Evolutionary conservation across 2,329 filamentous ascomycete genomes (phyloP), one percentile per base, ranked within the genome.

Genomic region (Exophiala sp.): DNA sequence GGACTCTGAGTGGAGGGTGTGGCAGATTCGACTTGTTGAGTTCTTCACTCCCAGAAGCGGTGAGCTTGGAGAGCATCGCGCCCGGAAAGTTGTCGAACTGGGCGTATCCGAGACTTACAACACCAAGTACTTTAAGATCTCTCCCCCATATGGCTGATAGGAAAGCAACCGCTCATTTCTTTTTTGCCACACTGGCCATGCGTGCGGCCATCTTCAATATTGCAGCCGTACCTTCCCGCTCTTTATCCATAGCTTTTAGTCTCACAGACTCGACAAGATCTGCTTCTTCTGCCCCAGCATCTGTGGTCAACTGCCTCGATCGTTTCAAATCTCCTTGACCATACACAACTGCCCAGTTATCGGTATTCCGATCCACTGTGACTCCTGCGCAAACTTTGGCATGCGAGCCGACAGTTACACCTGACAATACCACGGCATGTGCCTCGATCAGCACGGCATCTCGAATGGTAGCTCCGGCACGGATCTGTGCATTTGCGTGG

Each of bases 301-400:
- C 46, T 33, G 35, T 20, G n/a, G 3, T 14, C 12, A 20, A n/a
- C 14, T 52, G 57, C 21, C 61, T 60, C 32, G 68, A 63, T 60
- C 72, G 65, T 14, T 68, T 69, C 40, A 61, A 48, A 12, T 66
- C 61, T 20, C 65, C 74, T 21, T 85, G 80, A 0, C 86, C 85
- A 69, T 83, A 90, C 18, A 90, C 73, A 4, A 91, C 86, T 0
- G 83, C 86, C 66, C 81, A 83, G 55, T 89, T 86, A 0, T 81
- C 80, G 0, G 91, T 65, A 9, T 75, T 71, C 32, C 83, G 80
- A 0, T 80, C 79, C 9, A 60, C 57, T 21, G 78, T 74, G 20
- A 81, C 85, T 55, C 82, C 76, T 0, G 87, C 79, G 6, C 87
- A 85, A 47, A 91, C 77, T 18, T 86, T 89, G 64, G 86, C 87